Evolutionary conservation across 768 basidiomycete species (phyloP).

Genomic region (Mycena polygramma): DNA sequence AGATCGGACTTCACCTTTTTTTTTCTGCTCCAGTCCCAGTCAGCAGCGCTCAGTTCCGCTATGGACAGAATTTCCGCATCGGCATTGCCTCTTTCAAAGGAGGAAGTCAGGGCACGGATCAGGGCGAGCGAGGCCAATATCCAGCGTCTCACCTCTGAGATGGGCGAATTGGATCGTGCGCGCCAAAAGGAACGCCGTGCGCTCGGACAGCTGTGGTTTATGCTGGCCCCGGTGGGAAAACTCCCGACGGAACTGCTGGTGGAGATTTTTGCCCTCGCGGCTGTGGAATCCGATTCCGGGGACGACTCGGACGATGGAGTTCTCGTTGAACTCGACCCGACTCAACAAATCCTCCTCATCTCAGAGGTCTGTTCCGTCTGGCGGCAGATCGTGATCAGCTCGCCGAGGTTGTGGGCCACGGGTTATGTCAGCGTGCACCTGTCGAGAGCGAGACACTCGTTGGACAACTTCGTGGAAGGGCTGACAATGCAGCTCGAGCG

Average conservation of each 20-base stretch:
- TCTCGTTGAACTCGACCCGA: not conserved
- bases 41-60: no score
- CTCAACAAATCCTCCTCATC: not conserved
- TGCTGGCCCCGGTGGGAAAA: not conserved
- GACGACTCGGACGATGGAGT: no score
- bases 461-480: not conserved
- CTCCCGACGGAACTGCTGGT: conserved; percentile 17
- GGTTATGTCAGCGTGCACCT: not conserved
- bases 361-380: conserved; percentile 19
- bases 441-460: not conserved
- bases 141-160: not conserved
- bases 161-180: not conserved
- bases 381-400: conserved; percentile 10
- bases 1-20: no score
- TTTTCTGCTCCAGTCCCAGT: no score
- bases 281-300: no score
- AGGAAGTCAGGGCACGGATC: not conserved
- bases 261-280: conserved; percentile 16
- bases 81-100: not conserved
- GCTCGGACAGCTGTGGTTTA: conserved; percentile 1
- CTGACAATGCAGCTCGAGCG: not conserved
- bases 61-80: no score
- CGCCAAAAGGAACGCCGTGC: conserved; percentile 3
- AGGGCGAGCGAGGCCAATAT: conserved; percentile 13
- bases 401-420: conserved; percentile 12